phyloP scores from a whole-genome alignment of 1,284 basidiomycete genomes.

The Leccinum proximum region DNA sequence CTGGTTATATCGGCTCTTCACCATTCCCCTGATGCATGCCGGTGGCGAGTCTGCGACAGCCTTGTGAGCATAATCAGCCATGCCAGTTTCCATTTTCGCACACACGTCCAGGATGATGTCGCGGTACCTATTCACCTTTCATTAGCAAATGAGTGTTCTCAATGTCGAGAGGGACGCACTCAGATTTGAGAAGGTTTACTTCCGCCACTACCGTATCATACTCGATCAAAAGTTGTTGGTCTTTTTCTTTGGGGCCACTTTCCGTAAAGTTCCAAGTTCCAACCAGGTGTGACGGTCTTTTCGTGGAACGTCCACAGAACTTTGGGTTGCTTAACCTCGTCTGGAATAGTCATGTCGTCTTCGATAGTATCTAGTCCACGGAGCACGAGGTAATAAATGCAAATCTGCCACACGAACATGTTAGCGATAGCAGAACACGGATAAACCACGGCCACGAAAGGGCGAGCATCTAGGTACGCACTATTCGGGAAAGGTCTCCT shows the following conservation, averaged over 20 bases:
- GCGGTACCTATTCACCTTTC: slow-evolving; percentile 57
- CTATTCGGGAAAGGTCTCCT: slow-evolving; percentile 90
- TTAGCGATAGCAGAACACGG: background rate
- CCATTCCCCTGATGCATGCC: too few relatives aligned
- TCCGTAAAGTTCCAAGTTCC: too few relatives aligned
- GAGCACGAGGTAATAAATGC: slow-evolving; percentile 94
- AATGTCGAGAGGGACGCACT: too few relatives aligned
- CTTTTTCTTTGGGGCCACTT: too few relatives aligned
- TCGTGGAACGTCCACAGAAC: slow-evolving; percentile 74
- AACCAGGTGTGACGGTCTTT: slow-evolving; percentile 31
- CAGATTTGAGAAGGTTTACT: too few relatives aligned
- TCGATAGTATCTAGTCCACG: slow-evolving; percentile 96
- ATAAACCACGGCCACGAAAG: background rate
- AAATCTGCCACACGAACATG: slow-evolving; percentile 54
- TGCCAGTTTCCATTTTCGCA: slow-evolving; percentile 88
- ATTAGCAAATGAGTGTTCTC: slow-evolving; percentile 2
- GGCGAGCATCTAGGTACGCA: slow-evolving; percentile 41
- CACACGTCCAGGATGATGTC: slow-evolving; percentile 83
- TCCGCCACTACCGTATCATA: too few relatives aligned
- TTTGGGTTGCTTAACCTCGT: slow-evolving; percentile 79
- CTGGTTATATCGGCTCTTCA: too few relatives aligned
- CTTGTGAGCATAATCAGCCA: slow-evolving; percentile 93
- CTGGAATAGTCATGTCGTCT: slow-evolving; percentile 97
- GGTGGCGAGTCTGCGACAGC: too few relatives aligned
- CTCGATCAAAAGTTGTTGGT: too few relatives aligned